phyloP scores from a whole-genome alignment of 2,329 filamentous ascomycete genomes.

The Monilinia aucupariae region DNA sequence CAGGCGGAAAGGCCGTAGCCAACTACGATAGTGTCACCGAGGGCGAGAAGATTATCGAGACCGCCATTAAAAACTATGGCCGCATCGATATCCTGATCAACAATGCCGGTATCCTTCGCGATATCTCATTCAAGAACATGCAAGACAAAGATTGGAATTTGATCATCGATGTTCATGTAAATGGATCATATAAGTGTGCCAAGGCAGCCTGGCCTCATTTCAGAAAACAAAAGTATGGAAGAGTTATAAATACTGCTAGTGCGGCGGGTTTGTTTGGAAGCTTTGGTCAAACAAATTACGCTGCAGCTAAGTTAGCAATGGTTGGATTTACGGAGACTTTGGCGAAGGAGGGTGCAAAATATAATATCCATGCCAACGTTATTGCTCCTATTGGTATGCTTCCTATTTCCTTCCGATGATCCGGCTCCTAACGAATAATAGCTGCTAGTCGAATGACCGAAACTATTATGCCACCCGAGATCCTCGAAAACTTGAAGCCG shows the following conservation, averaged over 20 bases:
- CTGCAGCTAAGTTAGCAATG: conserved; percentile 89
- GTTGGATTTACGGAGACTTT: conserved; percentile 97
- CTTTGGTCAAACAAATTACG: conserved; percentile 96
- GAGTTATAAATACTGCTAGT: conserved; percentile 95
- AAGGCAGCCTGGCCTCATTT: conserved; percentile 96
- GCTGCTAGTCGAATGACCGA: conserved; percentile 93
- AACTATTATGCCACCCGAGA: conserved; percentile 91
- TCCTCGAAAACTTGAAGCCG: conserved; percentile 70
- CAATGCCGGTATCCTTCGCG: conserved; percentile 89
- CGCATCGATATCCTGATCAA: conserved; percentile 94
- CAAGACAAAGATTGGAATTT: conserved; percentile 96
- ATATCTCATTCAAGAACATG: conserved; percentile 98
- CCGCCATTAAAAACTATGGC: conserved; percentile 72
- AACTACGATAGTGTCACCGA: conserved; percentile 96
- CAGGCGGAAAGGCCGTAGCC: conserved; percentile 90
- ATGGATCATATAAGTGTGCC: conserved; percentile 91
- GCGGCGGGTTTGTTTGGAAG: conserved; percentile 91
- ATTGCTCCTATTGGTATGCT: conserved; percentile 71
- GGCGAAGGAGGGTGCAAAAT: conserved; percentile 94
- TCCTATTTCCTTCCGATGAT: not conserved
- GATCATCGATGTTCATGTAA: conserved; percentile 86
- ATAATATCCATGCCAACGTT: conserved; percentile 93
- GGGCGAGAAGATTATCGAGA: conserved; percentile 90
- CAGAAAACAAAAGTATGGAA: conserved; percentile 96
- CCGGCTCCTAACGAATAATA: conserved; percentile 33